Evolutionary conservation across 1,284 basidiomycete species (phyloP).

Genomic region (Amylostereum chailletii): DNA sequence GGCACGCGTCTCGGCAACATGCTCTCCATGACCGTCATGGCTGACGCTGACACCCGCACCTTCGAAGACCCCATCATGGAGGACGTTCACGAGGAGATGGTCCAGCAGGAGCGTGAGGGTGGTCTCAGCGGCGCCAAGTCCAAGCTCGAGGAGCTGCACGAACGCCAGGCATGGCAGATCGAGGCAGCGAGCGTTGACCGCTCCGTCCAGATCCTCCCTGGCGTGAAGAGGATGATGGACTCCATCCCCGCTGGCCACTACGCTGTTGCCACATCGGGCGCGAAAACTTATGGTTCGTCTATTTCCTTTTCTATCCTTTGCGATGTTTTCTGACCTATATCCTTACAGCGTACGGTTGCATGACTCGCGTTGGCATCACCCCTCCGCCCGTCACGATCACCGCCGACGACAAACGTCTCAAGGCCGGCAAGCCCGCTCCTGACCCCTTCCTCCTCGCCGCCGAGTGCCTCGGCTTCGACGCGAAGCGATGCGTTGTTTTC

Average conservation of each 20-base stretch:
- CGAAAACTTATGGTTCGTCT: slow-evolving; percentile 56
- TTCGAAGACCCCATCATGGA: slow-evolving; percentile 31
- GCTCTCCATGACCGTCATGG: slow-evolving; percentile 17
- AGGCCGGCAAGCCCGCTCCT: slow-evolving; percentile 60
- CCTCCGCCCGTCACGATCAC: slow-evolving; percentile 72
- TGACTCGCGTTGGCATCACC: slow-evolving; percentile 64
- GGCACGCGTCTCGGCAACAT: slow-evolving; percentile 36
- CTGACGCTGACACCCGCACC: slow-evolving; percentile 29
- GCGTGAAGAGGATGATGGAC: slow-evolving; percentile 60
- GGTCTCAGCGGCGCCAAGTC: slow-evolving; percentile 1
- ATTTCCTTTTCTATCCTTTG: slow-evolving; percentile 6
- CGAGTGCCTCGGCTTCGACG: slow-evolving; percentile 56
- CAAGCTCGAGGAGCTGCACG: slow-evolving; percentile 13
- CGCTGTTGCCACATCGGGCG: slow-evolving; percentile 72
- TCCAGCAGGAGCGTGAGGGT: slow-evolving; percentile 19
- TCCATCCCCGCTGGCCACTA: slow-evolving; percentile 61
- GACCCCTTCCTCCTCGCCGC: slow-evolving; percentile 75
- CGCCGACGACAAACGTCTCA: slow-evolving; percentile 66
- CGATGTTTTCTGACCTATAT: slow-evolving; percentile 9
- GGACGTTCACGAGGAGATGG: slow-evolving; percentile 26
- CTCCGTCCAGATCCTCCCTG: slow-evolving; percentile 66
- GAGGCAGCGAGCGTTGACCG: slow-evolving; percentile 60
- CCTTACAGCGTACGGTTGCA: slow-evolving; percentile 52
- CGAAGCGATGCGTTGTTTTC: slow-evolving; percentile 57
- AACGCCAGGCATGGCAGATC: slow-evolving; percentile 42